Evolutionary conservation across 2,329 filamentous ascomycete species (phyloP), one percentile per base, ranked within the genome.

Genomic region (Lecanoromycetidae sp.): DNA sequence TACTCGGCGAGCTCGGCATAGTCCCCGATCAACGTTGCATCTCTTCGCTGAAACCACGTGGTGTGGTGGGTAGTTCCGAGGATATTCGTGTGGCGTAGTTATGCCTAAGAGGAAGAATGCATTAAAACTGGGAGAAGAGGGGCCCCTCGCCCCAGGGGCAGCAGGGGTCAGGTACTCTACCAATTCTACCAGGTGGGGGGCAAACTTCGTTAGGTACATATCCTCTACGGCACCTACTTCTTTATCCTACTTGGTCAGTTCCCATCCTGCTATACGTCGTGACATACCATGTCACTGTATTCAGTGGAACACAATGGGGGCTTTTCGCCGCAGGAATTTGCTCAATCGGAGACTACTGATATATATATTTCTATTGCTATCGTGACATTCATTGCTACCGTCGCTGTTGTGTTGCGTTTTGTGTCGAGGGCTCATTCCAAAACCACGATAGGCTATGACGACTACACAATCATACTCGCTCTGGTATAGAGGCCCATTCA

Each of bases 351-450:
- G 9, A 26, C 38, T 19, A 23, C 6, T 13, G 2, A 2, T 10
- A 40, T 40, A 8, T 40, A 40, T 27, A 19, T 7, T 40, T 22
- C 38, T 19, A 3, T 40, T 39, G 44, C 27, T 13, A 13, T 46
- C 13, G 17, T 34, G 22, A 33, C 44, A 13, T 19, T 46, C 35
- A 46, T 39, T 26, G 44, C 44, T 33, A 46, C 44, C 5, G 15
- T 39, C 20, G 34, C 23, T 7, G 44, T 46, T n/a, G 19, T 46
- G 10, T 20, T 46, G 32, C 44, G 44, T 22, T 46, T 46, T 33
- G 3, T 46, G 5, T 37, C 44, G 26, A 22, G 44, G 17, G 25
- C 25, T 6, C 38, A 46, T 17, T 34, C 44, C 9, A 19, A 38
- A 3, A 30, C 44, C 4, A 1, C 17, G 4, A 10, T 39, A 25